These are phyloP conservation scores for Stachybotrys chlorohalonatus DNA, from an alignment of 2,329 filamentous ascomycete species.

Conservation along the genomic window DNA sequence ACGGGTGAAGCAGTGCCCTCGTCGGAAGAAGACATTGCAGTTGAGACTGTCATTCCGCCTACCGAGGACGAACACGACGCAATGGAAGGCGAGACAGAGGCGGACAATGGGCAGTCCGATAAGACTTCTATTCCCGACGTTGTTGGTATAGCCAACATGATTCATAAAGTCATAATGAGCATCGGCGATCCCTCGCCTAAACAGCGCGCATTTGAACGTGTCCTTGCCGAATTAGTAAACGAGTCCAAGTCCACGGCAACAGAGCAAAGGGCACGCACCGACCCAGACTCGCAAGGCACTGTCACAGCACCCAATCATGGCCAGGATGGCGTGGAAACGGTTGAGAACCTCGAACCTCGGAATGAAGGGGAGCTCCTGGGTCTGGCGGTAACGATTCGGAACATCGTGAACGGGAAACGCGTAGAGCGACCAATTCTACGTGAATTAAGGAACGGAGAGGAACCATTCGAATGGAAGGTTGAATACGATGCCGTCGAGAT, in stretches of 20 bases:
- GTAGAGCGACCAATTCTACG: constrained; percentile 47
- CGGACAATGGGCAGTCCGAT: too few species aligned
- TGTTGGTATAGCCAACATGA: background rate
- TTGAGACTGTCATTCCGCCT: too few species aligned
- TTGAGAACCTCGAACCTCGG: background rate
- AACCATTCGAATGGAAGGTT: constrained; percentile 53
- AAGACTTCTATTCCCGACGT: background rate
- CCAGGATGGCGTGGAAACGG: background rate
- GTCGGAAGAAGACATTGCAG: too few species aligned
- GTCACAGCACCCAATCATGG: background rate
- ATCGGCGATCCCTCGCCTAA: background rate
- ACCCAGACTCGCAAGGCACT: background rate
- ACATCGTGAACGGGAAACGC: constrained; percentile 58
- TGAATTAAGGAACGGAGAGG: constrained; percentile 16
- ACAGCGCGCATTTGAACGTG: background rate
- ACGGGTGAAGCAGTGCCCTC: too few species aligned
- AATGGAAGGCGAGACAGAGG: too few species aligned
- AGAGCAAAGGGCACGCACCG: background rate
- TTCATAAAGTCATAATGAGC: background rate
- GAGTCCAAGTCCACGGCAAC: background rate
- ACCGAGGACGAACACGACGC: too few species aligned
- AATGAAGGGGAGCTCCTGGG: constrained; percentile 33
- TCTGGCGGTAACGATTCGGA: constrained; percentile 64
- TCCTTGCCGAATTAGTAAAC: background rate
- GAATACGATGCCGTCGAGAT: constrained; percentile 70